Base-by-base conservation (phyloP, 208 protist genomes). In the Lotmaria passim region DNA sequence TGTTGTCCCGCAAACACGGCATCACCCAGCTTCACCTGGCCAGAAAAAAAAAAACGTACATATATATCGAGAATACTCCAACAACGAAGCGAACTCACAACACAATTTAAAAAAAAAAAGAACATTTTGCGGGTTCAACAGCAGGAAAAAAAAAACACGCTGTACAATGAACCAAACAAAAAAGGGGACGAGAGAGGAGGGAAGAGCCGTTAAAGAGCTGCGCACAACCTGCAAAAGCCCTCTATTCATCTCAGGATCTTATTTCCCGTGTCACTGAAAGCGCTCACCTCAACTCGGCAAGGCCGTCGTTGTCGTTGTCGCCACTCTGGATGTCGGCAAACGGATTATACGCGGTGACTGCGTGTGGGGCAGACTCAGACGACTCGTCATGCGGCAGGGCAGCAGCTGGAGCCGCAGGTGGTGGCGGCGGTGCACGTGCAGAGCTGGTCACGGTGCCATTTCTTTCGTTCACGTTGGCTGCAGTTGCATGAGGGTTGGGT, bases 201-300 rank as follows among this genome's bases (percentile, higher is more conserved):
- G n/a, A n/a, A n/a, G n/a, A n/a, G n/a, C n/a, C n/a, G n/a, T n/a
- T n/a, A n/a, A n/a, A n/a, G n/a, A n/a, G n/a, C n/a, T n/a, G n/a
- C n/a, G n/a, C n/a, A n/a, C n/a, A n/a, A n/a, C n/a, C n/a, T n/a
- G n/a, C n/a, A n/a, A n/a, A n/a, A n/a, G n/a, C n/a, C n/a, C n/a
- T n/a, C n/a, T n/a, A n/a, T n/a, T n/a, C n/a, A n/a, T n/a, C n/a
- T n/a, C n/a, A n/a, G n/a, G n/a, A 23, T 38, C 14, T 34, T 3
- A 1, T 6, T 17, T 33, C 31, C 12, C 31, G 1, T 17, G 5
- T 33, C 12, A n/a, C 47, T 15, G 12, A 3, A 51, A 2, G 3
- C 7, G 4, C 23, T 48, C 50, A 78, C 19, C 57, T 43, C 57
- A 78, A 47, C 30, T 68, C 52, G n/a, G 30, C 50, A 38, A 78